Base-by-base conservation (phyloP, 108 stramenopile genomes). In the Epipyxis sp. region DNA sequence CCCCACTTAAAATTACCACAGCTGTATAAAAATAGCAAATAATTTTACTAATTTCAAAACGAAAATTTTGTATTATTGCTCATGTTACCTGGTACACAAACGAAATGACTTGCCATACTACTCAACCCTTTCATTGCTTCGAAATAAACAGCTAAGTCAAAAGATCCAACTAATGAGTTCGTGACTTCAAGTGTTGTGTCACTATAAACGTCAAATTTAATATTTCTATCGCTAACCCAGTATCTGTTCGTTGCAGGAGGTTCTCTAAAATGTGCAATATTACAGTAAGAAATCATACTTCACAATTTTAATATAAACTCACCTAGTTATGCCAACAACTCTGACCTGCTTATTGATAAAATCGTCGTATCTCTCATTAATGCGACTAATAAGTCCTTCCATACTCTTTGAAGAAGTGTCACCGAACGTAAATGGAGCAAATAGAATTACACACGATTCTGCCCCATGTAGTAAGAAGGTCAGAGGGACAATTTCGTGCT, bases 281-380 rank as follows among this genome's bases (percentile, higher is more conserved):
- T 65, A 65, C 34, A 29, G 61, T 65, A 50, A 50, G 13, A 50
- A 6, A 50, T 50, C 6, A 50, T 13, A 6, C 6, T 50, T 50
- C 46, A 13, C 46, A 50, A 6, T 65, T 32, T 35, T 6, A 16
- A 29, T 3, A 6, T 6, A 65, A 3, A 65, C 61, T 65, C 20
- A 65, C 61, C 61, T 65, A 6, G 61, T 65, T 29, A 65, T 32
- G 25, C 61, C 20, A 29, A 65, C 25, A 3, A 65, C 61, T 6
- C 61, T 16, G 34, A 65, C 10, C 10, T 65, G 30, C 6, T 25
- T 65, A 32, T 3, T 6, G 35, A 10, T 65, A 32, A 65, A 65
- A 6, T 65, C 61, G 3, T 37, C 35, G 13, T 32, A 37, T 37
- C 61, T 29, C 10, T 65, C 25, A 65, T 65, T 65, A 6, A 37